These are phyloP conservation scores for Lipomyces yamadae DNA, from an alignment of 805 yeast genomes.

Conservation along the genomic window DNA sequence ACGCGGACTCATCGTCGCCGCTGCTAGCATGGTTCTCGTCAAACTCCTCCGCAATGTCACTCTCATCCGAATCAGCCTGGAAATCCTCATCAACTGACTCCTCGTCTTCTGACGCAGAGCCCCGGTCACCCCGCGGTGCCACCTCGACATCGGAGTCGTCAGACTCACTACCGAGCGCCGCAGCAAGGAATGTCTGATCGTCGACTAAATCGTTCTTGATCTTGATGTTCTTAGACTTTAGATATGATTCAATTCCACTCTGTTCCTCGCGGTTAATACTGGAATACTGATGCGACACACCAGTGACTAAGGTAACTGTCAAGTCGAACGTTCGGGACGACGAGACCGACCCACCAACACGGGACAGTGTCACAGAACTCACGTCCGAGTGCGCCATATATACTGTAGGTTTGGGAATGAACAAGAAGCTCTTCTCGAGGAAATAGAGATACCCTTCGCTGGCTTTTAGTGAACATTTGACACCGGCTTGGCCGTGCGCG, in stretches of 20 bases:
- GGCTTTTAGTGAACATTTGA: conserved; percentile 90
- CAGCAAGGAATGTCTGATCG: conserved; percentile 78
- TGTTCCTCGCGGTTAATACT: conserved; percentile 91
- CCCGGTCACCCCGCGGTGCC: conserved; percentile 53
- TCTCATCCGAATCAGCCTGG: conserved; percentile 58
- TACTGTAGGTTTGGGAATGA: conserved; percentile 92
- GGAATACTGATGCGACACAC: conserved; percentile 79
- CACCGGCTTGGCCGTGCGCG: conserved; percentile 78
- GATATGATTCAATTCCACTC: conserved; percentile 71
- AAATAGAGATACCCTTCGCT: conserved; percentile 93
- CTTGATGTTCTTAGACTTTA: conserved; percentile 74
- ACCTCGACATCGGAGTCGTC: conserved; percentile 51
- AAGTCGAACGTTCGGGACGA: conserved; percentile 91
- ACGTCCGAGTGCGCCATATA: conserved; percentile 87
- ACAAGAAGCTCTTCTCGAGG: conserved; percentile 87
- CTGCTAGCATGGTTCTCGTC: conserved; percentile 63
- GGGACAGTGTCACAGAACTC: conserved; percentile 74
- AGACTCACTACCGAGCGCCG: conserved; percentile 70
- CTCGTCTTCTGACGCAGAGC: conserved; percentile 78
- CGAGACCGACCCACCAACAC: conserved; percentile 79
- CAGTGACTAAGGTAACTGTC: conserved; percentile 71
- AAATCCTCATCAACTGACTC: conserved; percentile 84
- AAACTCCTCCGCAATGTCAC: conserved; percentile 83
- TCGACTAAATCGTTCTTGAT: conserved; percentile 89
- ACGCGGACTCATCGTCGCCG: conserved; percentile 39